These are phyloP conservation scores for Colletotrichum destructivum DNA, from an alignment of 2,329 filamentous ascomycete genomes.

Conservation along the genomic window DNA sequence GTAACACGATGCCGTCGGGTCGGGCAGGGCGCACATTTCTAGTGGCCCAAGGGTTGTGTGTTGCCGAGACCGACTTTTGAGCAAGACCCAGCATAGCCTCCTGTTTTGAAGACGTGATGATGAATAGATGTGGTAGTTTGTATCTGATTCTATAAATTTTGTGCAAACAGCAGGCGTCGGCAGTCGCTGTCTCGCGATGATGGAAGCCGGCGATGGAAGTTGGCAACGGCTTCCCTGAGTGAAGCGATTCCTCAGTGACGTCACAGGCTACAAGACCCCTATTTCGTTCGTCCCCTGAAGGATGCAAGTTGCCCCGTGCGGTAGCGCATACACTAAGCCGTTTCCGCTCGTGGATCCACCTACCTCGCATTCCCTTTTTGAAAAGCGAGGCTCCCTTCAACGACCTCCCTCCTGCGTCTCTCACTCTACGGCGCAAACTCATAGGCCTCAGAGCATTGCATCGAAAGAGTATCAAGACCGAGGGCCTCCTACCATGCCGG, in stretches of 20 bases:
- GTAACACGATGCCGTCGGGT: neutral
- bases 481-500: conserved; percentile 5
- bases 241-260: neutral
- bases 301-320: neutral
- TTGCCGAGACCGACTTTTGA: neutral
- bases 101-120: neutral
- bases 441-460: neutral
- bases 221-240: neutral
- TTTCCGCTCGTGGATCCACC: neutral
- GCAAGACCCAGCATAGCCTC: neutral
- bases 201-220: too few relatives aligned
- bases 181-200: neutral
- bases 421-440: too few relatives aligned
- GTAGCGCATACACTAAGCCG: neutral
- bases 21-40: neutral
- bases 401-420: neutral
- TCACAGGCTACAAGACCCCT: neutral
- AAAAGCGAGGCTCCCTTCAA: neutral
- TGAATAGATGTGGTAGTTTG: too few relatives aligned
- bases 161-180: neutral
- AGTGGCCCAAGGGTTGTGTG: neutral
- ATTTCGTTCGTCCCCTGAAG: neutral
- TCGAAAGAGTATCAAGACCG: neutral
- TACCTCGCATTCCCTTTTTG: neutral
- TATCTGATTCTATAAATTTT: neutral